Conservation (phyloP, 352 stramenopile genomes). For the Phytophthora rubi region DNA sequence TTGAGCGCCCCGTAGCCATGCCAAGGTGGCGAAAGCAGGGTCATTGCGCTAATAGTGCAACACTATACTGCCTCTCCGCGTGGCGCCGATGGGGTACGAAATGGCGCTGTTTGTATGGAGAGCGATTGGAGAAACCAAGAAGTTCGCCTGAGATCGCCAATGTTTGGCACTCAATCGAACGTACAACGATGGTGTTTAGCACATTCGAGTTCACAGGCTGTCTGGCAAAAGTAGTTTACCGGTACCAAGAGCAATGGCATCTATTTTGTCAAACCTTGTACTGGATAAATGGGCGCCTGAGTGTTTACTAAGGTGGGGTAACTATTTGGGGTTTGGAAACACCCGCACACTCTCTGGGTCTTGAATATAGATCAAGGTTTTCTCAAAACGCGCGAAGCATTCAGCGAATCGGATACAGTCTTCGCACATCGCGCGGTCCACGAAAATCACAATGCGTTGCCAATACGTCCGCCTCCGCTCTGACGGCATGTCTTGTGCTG, state of each 20-base stretch:
- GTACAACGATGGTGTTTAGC: neutral
- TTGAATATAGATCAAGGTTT: constrained; percentile 48
- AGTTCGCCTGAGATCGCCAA: constrained; percentile 2
- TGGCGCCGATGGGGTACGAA: constrained; percentile 10
- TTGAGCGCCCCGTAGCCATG: constrained; percentile 51
- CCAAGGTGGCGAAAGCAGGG: constrained; percentile 37
- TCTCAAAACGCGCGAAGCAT: constrained; percentile 51
- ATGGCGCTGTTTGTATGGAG: neutral
- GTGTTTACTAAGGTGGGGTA: neutral
- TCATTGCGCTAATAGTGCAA: neutral
- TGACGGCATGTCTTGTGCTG: constrained; percentile 1
- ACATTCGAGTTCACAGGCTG: too few species aligned
- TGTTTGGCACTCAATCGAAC: neutral
- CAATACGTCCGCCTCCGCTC: constrained; percentile 41
- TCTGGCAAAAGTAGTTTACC: too few species aligned
- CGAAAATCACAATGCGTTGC: constrained; percentile 58
- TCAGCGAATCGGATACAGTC: constrained; percentile 76
- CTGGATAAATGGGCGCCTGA: neutral
- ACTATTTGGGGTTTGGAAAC: constrained; percentile 42
- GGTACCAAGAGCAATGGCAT: neutral
- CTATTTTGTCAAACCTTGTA: neutral
- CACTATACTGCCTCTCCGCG: neutral
- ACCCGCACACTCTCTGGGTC: constrained; percentile 52
- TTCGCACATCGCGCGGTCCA: constrained; percentile 77
- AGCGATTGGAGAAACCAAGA: constrained; percentile 13